Percentiles rank a stretch among this genome's conserved stretches.
These are phyloP conservation scores for Carex scoparia DNA, from an alignment of 176 grass and related monocot genomes.

Conservation along the genomic window DNA sequence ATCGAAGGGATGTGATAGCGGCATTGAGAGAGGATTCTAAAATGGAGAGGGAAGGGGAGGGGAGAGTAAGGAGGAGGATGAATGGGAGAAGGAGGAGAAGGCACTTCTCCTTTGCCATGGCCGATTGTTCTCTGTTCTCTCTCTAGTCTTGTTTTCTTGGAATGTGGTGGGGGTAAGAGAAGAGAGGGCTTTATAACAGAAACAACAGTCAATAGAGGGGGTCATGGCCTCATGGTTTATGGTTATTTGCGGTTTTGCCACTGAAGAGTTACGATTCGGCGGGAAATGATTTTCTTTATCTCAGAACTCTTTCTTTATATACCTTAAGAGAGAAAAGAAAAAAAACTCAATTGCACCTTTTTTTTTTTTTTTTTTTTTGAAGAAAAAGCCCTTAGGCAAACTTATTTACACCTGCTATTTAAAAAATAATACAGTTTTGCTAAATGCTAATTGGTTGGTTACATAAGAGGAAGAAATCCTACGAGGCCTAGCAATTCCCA, in stretches of 20 bases:
- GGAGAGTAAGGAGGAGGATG: background rate
- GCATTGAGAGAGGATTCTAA: constrained; percentile 18
- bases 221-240: background rate
- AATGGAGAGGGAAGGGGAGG: background rate
- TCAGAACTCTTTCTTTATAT: too few relatives aligned
- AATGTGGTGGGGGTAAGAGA: background rate
- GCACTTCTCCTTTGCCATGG: background rate
- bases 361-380: too few relatives aligned
- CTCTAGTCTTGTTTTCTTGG: background rate
- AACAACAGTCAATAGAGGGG: background rate
- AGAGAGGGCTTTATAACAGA: background rate
- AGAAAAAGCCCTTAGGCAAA: too few relatives aligned
- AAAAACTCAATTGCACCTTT: too few relatives aligned
- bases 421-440: too few relatives aligned
- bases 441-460: background rate
- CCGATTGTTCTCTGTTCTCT: background rate
- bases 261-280: background rate
- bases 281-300: background rate
- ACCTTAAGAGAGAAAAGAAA: too few relatives aligned
- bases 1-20: constrained; percentile 20
- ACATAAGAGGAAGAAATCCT: background rate
- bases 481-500: background rate
- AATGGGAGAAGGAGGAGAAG: background rate
- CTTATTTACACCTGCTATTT: too few relatives aligned
- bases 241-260: background rate